These are phyloP conservation scores for Clavispora vitiphila DNA, from an alignment of 805 yeast species.

Conservation along the genomic window DNA sequence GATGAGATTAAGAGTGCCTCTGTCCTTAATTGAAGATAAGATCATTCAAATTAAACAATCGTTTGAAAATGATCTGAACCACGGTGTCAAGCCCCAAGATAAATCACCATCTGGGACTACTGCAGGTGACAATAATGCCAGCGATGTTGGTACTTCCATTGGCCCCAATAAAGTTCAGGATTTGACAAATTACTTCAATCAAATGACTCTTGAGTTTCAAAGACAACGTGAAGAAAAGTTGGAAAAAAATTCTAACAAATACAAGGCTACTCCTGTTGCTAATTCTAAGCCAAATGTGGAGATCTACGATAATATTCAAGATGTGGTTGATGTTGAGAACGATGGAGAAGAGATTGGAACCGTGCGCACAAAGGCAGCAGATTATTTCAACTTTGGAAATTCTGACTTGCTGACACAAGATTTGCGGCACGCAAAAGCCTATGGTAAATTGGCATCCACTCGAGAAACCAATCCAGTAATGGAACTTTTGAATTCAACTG, in stretches of 20 bases:
- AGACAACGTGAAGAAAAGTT: slow-evolving; percentile 78
- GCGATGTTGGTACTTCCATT: slow-evolving; percentile 4
- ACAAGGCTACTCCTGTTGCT: slow-evolving; percentile 65
- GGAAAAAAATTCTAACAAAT: slow-evolving; percentile 51
- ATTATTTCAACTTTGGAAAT: neutral
- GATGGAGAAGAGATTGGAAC: slow-evolving; percentile 4
- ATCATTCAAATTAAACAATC: slow-evolving; percentile 16
- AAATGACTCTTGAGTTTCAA: slow-evolving; percentile 82
- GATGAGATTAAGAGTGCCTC: slow-evolving; percentile 11
- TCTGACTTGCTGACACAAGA: neutral
- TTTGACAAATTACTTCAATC: slow-evolving; percentile 63
- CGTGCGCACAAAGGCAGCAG: neutral
- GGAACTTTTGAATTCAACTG: neutral
- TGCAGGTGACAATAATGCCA: neutral
- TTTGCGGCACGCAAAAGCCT: neutral
- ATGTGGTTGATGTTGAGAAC: slow-evolving; percentile 62
- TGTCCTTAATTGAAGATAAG: slow-evolving; percentile 15
- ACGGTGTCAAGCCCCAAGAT: slow-evolving; percentile 6
- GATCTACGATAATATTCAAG: slow-evolving; percentile 80
- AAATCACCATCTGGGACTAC: slow-evolving; percentile 5
- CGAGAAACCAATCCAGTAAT: neutral
- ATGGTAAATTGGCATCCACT: neutral
- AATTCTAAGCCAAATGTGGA: slow-evolving; percentile 85
- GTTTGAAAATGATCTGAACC: slow-evolving; percentile 13
- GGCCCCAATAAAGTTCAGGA: slow-evolving; percentile 46